Evolutionary conservation across 2,329 filamentous ascomycete species (phyloP).

Genomic region (Cladophialophora exuberans): DNA sequence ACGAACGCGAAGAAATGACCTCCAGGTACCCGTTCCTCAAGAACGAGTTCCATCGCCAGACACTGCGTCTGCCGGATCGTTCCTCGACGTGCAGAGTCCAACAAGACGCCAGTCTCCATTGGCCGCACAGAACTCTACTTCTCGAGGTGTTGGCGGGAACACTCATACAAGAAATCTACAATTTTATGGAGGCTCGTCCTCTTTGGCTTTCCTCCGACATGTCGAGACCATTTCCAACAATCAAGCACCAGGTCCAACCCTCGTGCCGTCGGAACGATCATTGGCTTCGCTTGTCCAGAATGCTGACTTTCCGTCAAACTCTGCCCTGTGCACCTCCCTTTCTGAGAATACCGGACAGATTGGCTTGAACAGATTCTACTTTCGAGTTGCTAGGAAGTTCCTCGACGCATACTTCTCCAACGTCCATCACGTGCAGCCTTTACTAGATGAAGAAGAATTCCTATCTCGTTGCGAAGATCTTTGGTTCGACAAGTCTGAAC

Average conservation of each 20-base stretch:
- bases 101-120: neutral
- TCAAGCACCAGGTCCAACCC: constrained; percentile 29
- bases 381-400: constrained; percentile 50
- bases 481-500: constrained; percentile 43
- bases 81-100: neutral
- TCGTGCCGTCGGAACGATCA: constrained; percentile 38
- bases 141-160: constrained; percentile 51
- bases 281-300: constrained; percentile 53
- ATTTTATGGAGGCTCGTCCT: constrained; percentile 54
- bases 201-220: constrained; percentile 45
- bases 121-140: constrained; percentile 25
- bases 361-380: constrained; percentile 45
- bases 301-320: constrained; percentile 44
- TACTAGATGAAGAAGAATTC: constrained; percentile 53
- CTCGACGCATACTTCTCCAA: constrained; percentile 54
- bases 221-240: constrained; percentile 42
- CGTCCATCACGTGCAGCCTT: constrained; percentile 53
- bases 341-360: constrained; percentile 17
- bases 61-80: neutral
- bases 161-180: constrained; percentile 51
- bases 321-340: constrained; percentile 27
- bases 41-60: too few species aligned
- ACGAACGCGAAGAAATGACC: too few species aligned
- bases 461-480: constrained; percentile 48
- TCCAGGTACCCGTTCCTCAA: neutral